A percentile compares a stretch with the other conserved stretches of the same genome.
Evolutionary conservation across 2,329 filamentous ascomycete species (phyloP).

Genomic region (Fusarium mundagurra): DNA sequence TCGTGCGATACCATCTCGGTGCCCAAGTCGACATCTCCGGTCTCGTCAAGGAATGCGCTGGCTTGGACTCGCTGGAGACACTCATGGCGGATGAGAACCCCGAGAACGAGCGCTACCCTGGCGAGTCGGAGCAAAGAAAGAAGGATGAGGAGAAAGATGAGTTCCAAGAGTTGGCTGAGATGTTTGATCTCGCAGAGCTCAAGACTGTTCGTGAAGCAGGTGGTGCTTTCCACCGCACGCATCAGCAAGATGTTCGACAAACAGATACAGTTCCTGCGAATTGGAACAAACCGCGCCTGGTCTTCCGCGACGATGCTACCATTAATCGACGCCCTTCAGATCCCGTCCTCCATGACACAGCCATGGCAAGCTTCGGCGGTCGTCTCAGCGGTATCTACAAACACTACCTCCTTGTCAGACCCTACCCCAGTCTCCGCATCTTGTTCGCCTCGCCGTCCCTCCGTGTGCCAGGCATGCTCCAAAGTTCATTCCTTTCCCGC

Average conservation of each 20-base stretch:
- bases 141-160: constrained; percentile 57
- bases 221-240: constrained; percentile 66
- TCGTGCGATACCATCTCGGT: constrained; percentile 74
- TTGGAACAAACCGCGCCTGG: constrained; percentile 54
- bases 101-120: constrained; percentile 39
- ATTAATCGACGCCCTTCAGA: constrained; percentile 33
- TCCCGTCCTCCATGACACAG: constrained; percentile 30
- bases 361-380: constrained; percentile 28
- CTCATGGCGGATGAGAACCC: constrained; percentile 50
- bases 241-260: constrained; percentile 49
- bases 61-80: constrained; percentile 68
- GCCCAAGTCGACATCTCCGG: constrained; percentile 78
- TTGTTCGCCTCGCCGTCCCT: constrained; percentile 76
- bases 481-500: constrained; percentile 65
- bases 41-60: constrained; percentile 71
- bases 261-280: constrained; percentile 50
- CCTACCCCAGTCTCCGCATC: constrained; percentile 72
- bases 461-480: constrained; percentile 73
- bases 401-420: constrained; percentile 72
- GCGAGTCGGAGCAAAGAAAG: constrained; percentile 8
- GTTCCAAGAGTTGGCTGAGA: constrained; percentile 73
- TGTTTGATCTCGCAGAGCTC: constrained; percentile 75
- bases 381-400: constrained; percentile 53
- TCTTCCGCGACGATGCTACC: constrained; percentile 51
- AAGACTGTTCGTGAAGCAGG: constrained; percentile 71